These are phyloP conservation scores for Phanerochaete sordida DNA, from an alignment of 768 basidiomycete species.

Conservation along the genomic window DNA sequence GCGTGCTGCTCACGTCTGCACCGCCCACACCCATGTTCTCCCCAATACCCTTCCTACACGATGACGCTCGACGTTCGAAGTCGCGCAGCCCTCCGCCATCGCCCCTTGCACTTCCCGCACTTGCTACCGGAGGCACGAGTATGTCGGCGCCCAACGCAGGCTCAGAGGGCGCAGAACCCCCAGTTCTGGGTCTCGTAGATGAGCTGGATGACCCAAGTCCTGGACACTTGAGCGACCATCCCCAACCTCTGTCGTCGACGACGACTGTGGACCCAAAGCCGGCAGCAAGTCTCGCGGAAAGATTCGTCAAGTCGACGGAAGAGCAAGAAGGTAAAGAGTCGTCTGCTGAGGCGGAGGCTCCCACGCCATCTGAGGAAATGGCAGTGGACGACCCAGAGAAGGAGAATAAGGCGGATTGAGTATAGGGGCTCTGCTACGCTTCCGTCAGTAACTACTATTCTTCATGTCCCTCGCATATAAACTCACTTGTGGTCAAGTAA, in stretches of 20 bases:
- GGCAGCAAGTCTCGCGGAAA: slow-evolving; percentile 55
- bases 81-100: slow-evolving; percentile 80
- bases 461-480: background rate
- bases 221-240: slow-evolving; percentile 81
- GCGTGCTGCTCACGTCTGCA: slow-evolving; percentile 43
- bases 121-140: slow-evolving; percentile 28
- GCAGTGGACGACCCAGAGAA: slow-evolving; percentile 38
- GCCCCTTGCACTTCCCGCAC: slow-evolving; percentile 51
- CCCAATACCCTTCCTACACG: slow-evolving; percentile 83
- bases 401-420: slow-evolving; percentile 41
- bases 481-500: background rate
- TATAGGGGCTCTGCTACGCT: background rate
- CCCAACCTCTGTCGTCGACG: slow-evolving; percentile 64
- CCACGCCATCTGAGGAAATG: slow-evolving; percentile 10
- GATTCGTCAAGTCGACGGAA: slow-evolving; percentile 54
- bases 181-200: slow-evolving; percentile 74
- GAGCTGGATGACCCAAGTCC: slow-evolving; percentile 83
- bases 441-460: background rate
- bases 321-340: slow-evolving; percentile 11
- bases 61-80: slow-evolving; percentile 75
- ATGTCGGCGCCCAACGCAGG: slow-evolving; percentile 26
- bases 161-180: slow-evolving; percentile 35
- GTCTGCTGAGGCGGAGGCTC: slow-evolving; percentile 14
- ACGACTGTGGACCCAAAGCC: slow-evolving; percentile 42
- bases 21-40: slow-evolving; percentile 83